phyloP scores from a whole-genome alignment of 2,329 filamentous ascomycete genomes.

The Fusarium sp. region DNA sequence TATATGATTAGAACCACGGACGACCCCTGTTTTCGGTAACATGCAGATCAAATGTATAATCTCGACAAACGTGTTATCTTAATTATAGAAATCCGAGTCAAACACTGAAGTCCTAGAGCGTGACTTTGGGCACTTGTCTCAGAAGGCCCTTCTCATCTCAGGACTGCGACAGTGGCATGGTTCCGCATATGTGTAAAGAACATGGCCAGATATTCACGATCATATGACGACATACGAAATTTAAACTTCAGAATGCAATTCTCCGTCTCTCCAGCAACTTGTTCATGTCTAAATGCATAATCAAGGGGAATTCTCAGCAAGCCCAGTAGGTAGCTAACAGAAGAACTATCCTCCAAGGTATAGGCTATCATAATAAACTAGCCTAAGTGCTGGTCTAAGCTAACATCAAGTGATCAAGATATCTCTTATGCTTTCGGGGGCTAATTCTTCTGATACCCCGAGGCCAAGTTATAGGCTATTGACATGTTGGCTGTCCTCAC shows the following conservation, averaged over 20 bases:
- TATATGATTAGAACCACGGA: neutral
- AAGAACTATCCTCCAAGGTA: neutral
- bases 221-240: neutral
- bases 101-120: neutral
- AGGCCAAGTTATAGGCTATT: neutral
- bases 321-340: neutral
- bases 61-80: neutral
- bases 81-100: neutral
- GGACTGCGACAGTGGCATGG: neutral
- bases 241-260: neutral
- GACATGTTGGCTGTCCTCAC: neutral
- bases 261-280: neutral
- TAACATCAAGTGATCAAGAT: neutral
- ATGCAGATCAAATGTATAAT: neutral
- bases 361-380: neutral
- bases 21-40: neutral
- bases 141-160: neutral
- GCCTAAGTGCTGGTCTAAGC: neutral
- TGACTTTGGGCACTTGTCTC: neutral
- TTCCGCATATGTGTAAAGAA: neutral
- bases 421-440: neutral
- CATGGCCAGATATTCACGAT: neutral
- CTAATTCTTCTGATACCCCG: neutral
- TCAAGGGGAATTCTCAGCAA: neutral
- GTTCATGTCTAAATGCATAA: neutral